phyloP scores from a whole-genome alignment of 2,329 filamentous ascomycete genomes.

The Nannizziopsis arthrosporioides region DNA sequence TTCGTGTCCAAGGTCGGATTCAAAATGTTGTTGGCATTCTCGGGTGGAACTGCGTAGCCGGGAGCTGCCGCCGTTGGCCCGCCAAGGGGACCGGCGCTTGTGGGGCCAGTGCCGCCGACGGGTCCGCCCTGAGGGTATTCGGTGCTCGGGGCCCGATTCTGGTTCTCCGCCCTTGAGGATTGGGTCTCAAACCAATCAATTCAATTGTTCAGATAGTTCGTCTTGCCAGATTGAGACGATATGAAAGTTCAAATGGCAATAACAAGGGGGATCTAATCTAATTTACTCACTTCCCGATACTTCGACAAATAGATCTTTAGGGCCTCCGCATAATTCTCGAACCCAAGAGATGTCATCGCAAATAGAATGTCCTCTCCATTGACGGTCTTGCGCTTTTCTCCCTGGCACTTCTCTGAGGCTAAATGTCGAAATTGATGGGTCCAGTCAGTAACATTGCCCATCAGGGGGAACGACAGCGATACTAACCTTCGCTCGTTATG shows the following conservation, averaged over 20 bases:
- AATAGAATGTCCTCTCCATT: conserved; percentile 98
- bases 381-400: conserved; percentile 98
- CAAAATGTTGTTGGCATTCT: conserved; percentile 36
- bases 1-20: conserved; percentile 33
- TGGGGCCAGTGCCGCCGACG: conserved; percentile 18
- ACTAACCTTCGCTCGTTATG: conserved; percentile 93
- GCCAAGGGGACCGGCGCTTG: conserved; percentile 18
- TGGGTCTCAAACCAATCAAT: conserved; percentile 57
- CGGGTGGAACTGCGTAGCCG: conserved; percentile 30
- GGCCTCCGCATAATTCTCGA: conserved; percentile 97
- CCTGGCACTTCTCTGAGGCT: conserved; percentile 99
- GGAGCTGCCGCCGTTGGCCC: conserved; percentile 23
- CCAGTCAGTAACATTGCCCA: background rate
- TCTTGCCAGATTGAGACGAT: conserved; percentile 28
- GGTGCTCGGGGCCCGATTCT: conserved; percentile 45
- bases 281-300: conserved; percentile 79
- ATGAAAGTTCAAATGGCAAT: conserved; percentile 22
- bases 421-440: conserved; percentile 14
- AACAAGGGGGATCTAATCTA: conserved; percentile 16
- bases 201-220: conserved; percentile 39
- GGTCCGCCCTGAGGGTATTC: conserved; percentile 25
- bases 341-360: conserved; percentile 96
- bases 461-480: background rate
- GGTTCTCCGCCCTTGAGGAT: conserved; percentile 58
- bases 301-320: conserved; percentile 96